Percentiles rank a stretch among this genome's conserved stretches.
Conservation (phyloP, 495 filamentous ascomycete species). For the Clavariopsis aquatica region DNA sequence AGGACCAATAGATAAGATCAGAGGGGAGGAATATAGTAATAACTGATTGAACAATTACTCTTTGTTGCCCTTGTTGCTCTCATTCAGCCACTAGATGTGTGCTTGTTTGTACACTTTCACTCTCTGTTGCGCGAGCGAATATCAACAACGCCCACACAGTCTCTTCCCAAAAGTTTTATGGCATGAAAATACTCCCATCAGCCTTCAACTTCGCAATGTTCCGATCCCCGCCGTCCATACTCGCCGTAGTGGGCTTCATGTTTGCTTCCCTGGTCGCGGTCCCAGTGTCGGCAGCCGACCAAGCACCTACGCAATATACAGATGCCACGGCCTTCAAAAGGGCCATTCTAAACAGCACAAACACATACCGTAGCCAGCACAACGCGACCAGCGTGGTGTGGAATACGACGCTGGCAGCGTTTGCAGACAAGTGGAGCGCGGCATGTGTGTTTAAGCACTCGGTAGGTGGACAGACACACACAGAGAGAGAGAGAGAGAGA, state of each 20-base stretch:
- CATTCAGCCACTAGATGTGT: no score
- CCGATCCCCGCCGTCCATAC: no score
- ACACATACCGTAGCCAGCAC: slow-evolving; percentile 66
- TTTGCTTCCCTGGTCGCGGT: neutral
- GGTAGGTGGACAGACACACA: slow-evolving; percentile 50
- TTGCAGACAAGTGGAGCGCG: slow-evolving; percentile 55
- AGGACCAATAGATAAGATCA: neutral
- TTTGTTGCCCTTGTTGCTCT: no score
- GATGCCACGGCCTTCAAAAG: slow-evolving; percentile 53
- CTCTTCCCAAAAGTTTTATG: no score
- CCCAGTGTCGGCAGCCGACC: no score
- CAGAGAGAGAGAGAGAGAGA: no score
- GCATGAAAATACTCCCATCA: no score
- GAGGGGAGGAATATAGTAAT: neutral
- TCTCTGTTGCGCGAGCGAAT: neutral
- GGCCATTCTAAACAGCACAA: slow-evolving; percentile 65
- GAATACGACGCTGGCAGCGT: slow-evolving; percentile 64
- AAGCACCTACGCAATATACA: slow-evolving; percentile 50
- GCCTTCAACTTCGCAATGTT: neutral
- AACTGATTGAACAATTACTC: no score
- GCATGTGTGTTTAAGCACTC: slow-evolving; percentile 65
- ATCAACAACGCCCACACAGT: no score
- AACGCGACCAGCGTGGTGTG: slow-evolving; percentile 62
- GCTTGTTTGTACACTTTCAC: neutral
- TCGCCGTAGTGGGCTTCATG: neutral